Conservation (phyloP, 73 alveolate species). For the Paramecium octaurelia region DNA sequence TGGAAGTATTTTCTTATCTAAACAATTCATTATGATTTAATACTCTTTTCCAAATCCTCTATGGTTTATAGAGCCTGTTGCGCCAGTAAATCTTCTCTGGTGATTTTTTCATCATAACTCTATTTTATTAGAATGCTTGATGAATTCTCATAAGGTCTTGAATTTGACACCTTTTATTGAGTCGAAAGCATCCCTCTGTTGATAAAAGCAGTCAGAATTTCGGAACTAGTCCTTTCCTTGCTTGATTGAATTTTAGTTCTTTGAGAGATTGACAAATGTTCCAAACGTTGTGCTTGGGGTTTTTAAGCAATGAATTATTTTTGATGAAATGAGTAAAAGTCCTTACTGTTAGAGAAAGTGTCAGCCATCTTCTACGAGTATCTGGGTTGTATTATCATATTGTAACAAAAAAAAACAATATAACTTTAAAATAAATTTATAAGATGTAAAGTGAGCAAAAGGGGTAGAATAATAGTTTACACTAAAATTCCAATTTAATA, state of each 20-base stretch:
- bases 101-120: background rate
- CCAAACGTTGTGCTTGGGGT: background rate
- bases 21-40: background rate
- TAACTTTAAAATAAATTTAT: background rate
- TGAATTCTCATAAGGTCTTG: background rate
- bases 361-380: background rate
- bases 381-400: slow-evolving; percentile 5
- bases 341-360: slow-evolving; percentile 3
- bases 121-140: background rate
- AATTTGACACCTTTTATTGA: background rate
- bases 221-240: background rate
- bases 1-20: background rate
- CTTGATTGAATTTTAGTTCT: background rate
- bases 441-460: background rate
- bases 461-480: background rate
- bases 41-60: background rate
- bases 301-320: background rate
- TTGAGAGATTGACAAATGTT: background rate
- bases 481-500: background rate
- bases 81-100: background rate
- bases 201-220: background rate
- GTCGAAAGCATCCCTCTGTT: background rate
- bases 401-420: background rate
- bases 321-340: slow-evolving; percentile 10
- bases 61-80: background rate